A percentile compares a stretch with the other conserved stretches of the same genome.
Conservation (phyloP, 1,284 basidiomycete genomes). For the Quambalaria eucalypti region DNA sequence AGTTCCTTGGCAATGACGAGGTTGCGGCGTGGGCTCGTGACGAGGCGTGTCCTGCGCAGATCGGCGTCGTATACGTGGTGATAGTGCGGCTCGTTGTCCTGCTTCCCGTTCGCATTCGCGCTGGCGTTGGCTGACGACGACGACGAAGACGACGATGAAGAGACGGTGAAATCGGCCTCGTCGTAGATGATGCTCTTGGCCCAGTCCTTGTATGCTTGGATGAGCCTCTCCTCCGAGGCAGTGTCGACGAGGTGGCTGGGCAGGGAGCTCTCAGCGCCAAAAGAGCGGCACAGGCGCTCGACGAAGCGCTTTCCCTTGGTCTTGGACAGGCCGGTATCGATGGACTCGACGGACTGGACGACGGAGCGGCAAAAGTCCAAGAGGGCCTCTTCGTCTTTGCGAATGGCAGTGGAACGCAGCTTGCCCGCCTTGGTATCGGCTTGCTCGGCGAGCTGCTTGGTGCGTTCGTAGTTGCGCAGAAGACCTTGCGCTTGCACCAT, state of each 20-base stretch:
- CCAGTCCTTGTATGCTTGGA: not conserved
- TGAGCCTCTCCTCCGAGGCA: no score
- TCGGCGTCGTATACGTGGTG: not conserved
- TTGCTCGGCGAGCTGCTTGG: conserved; percentile 54
- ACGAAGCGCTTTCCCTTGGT: conserved; percentile 55
- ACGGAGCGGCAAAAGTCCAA: not conserved
- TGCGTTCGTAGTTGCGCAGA: conserved; percentile 70
- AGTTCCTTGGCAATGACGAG: conserved; percentile 89
- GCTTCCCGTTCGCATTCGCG: not conserved
- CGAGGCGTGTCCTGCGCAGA: conserved; percentile 2
- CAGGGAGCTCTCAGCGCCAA: no score
- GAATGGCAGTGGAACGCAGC: no score
- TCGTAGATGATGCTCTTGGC: not conserved
- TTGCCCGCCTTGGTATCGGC: no score
- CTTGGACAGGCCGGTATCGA: conserved; percentile 40
- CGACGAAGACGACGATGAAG: not conserved
- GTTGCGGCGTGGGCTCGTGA: conserved; percentile 63
- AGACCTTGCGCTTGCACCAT: conserved; percentile 76
- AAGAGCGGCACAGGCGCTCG: no score
- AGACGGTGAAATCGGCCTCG: not conserved
- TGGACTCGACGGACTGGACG: conserved; percentile 14
- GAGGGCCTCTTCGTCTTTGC: no score
- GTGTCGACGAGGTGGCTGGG: no score
- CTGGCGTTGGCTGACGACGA: not conserved
- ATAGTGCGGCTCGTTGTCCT: no score